phyloP scores from a whole-genome alignment of 1,139 yeast species.

The Pneumocystis sp. region DNA sequence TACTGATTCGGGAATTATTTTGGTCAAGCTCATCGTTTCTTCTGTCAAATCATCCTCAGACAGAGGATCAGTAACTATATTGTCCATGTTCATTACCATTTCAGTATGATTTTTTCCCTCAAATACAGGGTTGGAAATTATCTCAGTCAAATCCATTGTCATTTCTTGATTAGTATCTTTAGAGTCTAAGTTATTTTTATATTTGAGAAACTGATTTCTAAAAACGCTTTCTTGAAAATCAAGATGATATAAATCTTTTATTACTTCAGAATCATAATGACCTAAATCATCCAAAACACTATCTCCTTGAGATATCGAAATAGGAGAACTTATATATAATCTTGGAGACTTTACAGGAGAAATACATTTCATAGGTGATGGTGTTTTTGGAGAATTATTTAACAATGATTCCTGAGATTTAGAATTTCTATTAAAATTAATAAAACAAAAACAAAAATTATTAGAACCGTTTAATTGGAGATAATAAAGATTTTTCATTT shows the following conservation, averaged over 20 bases:
- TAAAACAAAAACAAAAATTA: background rate
- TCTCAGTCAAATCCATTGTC: constrained; percentile 16
- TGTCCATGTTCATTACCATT: constrained; percentile 5
- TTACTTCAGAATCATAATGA: background rate
- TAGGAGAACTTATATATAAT: background rate
- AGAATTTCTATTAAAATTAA: background rate
- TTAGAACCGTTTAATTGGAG: background rate
- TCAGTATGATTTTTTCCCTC: constrained; percentile 1
- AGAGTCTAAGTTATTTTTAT: background rate
- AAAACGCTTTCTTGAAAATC: background rate
- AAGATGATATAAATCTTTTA: background rate
- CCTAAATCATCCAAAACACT: background rate
- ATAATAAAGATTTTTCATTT: background rate
- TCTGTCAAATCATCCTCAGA: constrained; percentile 3
- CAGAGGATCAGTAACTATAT: constrained; percentile 1
- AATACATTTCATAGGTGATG: constrained; percentile 1
- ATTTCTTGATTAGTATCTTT: constrained; percentile 13
- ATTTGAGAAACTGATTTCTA: background rate
- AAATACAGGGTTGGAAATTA: constrained; percentile 4
- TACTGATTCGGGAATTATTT: background rate
- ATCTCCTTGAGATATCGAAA: background rate
- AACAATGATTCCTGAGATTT: background rate
- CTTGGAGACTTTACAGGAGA: constrained; percentile 12
- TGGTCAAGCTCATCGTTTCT: constrained; percentile 1
- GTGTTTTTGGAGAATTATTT: constrained; percentile 3